Conservation (phyloP, 129 eudicot genomes). For the Lonicera japonica region DNA sequence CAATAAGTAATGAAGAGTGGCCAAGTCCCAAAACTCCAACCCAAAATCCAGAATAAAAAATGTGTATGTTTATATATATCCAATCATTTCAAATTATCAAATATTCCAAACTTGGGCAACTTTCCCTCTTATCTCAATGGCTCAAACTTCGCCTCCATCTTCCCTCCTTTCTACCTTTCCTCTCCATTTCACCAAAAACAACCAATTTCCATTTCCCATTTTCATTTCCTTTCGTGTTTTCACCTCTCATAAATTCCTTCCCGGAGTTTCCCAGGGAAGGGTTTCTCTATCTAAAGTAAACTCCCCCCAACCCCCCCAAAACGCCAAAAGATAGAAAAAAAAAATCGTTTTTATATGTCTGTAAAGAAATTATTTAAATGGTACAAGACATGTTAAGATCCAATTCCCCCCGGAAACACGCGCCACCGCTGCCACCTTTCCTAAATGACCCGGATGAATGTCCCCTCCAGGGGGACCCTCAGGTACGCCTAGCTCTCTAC, state of each 20-base stretch:
- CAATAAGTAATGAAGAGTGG: too few relatives aligned
- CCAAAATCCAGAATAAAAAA: too few relatives aligned
- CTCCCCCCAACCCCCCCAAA: slow-evolving; percentile 45
- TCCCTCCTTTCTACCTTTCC: too few relatives aligned
- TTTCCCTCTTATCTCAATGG: too few relatives aligned
- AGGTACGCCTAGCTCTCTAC: slow-evolving; percentile 81
- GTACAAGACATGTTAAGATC: slow-evolving; percentile 70
- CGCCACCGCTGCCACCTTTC: slow-evolving; percentile 9
- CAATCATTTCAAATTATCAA: too few relatives aligned
- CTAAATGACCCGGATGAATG: not conserved
- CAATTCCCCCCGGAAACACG: slow-evolving; percentile 64
- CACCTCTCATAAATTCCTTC: not conserved
- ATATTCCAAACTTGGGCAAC: too few relatives aligned
- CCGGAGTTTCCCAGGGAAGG: too few relatives aligned
- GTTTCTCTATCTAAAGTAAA: slow-evolving; percentile 8
- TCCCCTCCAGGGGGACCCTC: slow-evolving; percentile 54
- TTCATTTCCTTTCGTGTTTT: not conserved
- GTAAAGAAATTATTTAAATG: too few relatives aligned
- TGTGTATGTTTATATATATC: too few relatives aligned
- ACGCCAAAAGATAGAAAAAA: slow-evolving; percentile 49
- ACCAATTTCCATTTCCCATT: not conserved
- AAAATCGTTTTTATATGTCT: too few relatives aligned
- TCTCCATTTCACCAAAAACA: not conserved
- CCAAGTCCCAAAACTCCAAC: too few relatives aligned
- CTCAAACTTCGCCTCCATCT: too few relatives aligned